Base-by-base conservation (phyloP, 2,329 filamentous ascomycete genomes). In the Trematosphaeria pertusa region DNA sequence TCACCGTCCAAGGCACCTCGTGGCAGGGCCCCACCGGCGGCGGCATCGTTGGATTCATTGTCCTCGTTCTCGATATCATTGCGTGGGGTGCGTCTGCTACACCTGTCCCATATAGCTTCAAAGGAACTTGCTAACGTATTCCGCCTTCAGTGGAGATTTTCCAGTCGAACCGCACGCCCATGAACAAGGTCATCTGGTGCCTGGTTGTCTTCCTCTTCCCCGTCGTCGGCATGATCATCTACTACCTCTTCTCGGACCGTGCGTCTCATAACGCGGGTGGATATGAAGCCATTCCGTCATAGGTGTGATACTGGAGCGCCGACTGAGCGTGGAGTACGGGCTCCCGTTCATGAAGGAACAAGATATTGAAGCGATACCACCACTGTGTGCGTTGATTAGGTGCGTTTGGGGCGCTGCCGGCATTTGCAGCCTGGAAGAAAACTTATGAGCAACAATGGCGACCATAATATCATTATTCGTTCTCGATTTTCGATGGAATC, bases 121-220 rank as follows among this genome's bases (percentile, higher is more conserved):
- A 3, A 15, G 10, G 18, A 21, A 5, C 10, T 11, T 15, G 54
- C 58, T 67, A 45, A 67, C 52, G 28, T 36, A 18, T 26, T n/a
- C n/a, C n/a, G n/a, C n/a, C 33, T 52, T 15, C 54, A 87, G 84
- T 86, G 58, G 84, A 87, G 71, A 80, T 87, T 54, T 72, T 87
- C 46, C 82, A 86, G 69, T 86, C 83, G 31, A 84, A 80, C 69
- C 83, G 84, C 48, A 77, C 83, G 4, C 71, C 78, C 15, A 65
- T 72, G 15, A 73, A 79, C 69, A 87, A 87, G 73, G 65, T 87
- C 3, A 71, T 86, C 21, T 87, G 84, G 84, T 81, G 77, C 37
- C 73, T 86, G 1, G 73, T 85, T 33, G 82, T 87, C 60, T 86
- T 87, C 74, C 69, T 87, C 52, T 86, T 87, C 73, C 84, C 84